Evolutionary conservation across 805 yeast genomes (phyloP).

Genomic region (Saturnispora serradocipensis): DNA sequence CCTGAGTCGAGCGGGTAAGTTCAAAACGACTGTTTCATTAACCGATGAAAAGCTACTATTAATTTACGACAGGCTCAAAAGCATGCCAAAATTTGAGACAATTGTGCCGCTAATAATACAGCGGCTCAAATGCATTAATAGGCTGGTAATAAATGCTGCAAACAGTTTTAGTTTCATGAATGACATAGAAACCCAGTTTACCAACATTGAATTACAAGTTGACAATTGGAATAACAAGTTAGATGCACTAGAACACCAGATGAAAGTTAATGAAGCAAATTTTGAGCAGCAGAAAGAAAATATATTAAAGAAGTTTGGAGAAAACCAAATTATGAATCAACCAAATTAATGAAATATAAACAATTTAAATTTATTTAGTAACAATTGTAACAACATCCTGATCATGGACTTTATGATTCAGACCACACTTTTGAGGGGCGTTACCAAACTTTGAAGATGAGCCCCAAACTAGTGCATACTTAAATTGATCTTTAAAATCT

Average conservation of each 20-base stretch:
- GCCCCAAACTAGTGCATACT: conserved; percentile 96
- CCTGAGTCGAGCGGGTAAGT: conserved; percentile 8
- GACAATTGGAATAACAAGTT: conserved; percentile 20
- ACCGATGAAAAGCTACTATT: conserved; percentile 17
- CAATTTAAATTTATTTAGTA: conserved; percentile 43
- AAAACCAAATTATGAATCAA: background rate
- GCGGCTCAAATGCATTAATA: conserved; percentile 17
- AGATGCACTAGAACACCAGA: conserved; percentile 13
- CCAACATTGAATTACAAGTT: conserved; percentile 14
- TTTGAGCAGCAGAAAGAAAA: conserved; percentile 11
- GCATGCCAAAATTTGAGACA: conserved; percentile 15
- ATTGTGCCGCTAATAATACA: conserved; percentile 13
- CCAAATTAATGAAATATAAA: background rate
- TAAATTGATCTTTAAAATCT: conserved; percentile 85
- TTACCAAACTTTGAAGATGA: conserved; percentile 72
- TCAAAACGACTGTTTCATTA: conserved; percentile 5
- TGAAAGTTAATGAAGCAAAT: conserved; percentile 6
- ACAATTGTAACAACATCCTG: conserved; percentile 92
- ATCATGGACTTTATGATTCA: conserved; percentile 72
- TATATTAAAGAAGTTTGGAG: conserved; percentile 7
- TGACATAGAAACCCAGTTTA: conserved; percentile 14
- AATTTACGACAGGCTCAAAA: conserved; percentile 16
- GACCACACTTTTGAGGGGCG: conserved; percentile 94
- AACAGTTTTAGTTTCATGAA: conserved; percentile 11
- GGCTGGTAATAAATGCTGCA: conserved; percentile 7